These are phyloP conservation scores for Phytopythium oedochilum DNA, from an alignment of 352 stramenopile genomes.

Conservation along the genomic window DNA sequence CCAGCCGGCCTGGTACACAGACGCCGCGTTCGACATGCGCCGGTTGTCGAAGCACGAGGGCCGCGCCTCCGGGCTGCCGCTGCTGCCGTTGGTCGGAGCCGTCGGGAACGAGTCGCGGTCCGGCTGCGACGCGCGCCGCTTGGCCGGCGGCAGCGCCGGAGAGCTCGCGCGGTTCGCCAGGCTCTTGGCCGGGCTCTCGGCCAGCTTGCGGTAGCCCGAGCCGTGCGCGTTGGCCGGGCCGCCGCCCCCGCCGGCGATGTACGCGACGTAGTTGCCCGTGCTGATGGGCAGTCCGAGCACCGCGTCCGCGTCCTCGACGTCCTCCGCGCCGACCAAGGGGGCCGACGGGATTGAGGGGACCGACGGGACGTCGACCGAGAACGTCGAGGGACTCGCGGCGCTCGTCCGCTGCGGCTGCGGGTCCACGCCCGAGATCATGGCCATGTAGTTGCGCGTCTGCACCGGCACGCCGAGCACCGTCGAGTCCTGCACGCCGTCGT, in stretches of 20 bases:
- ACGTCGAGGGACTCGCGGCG: background rate
- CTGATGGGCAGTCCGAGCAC: constrained; percentile 58
- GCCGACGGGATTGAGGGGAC: no score
- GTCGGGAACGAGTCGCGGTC: constrained; percentile 20
- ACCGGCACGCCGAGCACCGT: constrained; percentile 45
- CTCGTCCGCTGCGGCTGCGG: no score
- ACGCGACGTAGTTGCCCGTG: constrained; percentile 53
- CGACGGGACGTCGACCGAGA: no score
- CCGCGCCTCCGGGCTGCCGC: constrained; percentile 13
- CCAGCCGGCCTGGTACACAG: constrained; percentile 63
- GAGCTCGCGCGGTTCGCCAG: constrained; percentile 25
- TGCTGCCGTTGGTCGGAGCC: constrained; percentile 16
- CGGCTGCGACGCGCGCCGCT: constrained; percentile 9
- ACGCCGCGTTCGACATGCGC: constrained; percentile 37
- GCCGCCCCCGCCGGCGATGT: constrained; percentile 23
- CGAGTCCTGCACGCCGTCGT: constrained; percentile 20
- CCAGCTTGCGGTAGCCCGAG: constrained; percentile 59
- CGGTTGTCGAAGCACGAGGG: constrained; percentile 70
- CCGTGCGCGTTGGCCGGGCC: constrained; percentile 18
- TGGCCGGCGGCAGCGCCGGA: constrained; percentile 26
- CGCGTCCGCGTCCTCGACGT: constrained; percentile 26
- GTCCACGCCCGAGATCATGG: constrained; percentile 23
- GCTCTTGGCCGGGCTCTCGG: constrained; percentile 7
- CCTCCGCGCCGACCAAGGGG: no score
- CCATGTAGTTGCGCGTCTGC: constrained; percentile 43